Evolutionary conservation across 1,284 basidiomycete genomes (phyloP).

Genomic region (Vanrija humicola): DNA sequence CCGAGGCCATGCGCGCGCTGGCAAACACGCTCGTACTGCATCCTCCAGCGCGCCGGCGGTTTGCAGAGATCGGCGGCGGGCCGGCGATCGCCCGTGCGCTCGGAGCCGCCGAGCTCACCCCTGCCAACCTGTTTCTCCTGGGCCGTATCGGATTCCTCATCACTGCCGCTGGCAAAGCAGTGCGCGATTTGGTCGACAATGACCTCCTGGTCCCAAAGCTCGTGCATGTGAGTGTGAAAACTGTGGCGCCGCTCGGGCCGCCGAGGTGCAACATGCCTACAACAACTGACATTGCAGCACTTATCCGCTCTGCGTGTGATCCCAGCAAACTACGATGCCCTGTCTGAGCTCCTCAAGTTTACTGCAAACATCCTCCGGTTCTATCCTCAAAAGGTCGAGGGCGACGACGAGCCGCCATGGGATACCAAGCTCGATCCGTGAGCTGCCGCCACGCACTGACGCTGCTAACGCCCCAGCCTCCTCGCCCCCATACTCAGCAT

Average conservation of each 20-base stretch:
- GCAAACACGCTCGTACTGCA: slow-evolving; percentile 40
- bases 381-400: slow-evolving; percentile 26
- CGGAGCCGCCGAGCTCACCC: slow-evolving; percentile 9
- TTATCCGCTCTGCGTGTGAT: slow-evolving; percentile 12
- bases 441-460: slow-evolving; percentile 4
- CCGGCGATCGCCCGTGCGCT: slow-evolving; percentile 30
- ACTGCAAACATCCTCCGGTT: slow-evolving; percentile 37
- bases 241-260: too few relatives aligned
- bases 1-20: slow-evolving; percentile 35
- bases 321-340: slow-evolving; percentile 25
- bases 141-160: slow-evolving; percentile 42
- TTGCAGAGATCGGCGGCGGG: slow-evolving; percentile 24
- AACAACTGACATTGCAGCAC: slow-evolving; percentile 12
- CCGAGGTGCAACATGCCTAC: neutral
- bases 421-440: slow-evolving; percentile 34
- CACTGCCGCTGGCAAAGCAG: slow-evolving; percentile 30
- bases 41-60: slow-evolving; percentile 20
- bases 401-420: slow-evolving; percentile 22
- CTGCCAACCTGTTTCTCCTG: slow-evolving; percentile 38
- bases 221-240: slow-evolving; percentile 27
- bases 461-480: slow-evolving; percentile 11
- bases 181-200: slow-evolving; percentile 35
- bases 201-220: slow-evolving; percentile 30
- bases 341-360: slow-evolving; percentile 45
- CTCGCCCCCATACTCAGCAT: slow-evolving; percentile 29